These are phyloP conservation scores for Colletotrichum sp. DNA, from an alignment of 2,329 filamentous ascomycete genomes.

Conservation along the genomic window DNA sequence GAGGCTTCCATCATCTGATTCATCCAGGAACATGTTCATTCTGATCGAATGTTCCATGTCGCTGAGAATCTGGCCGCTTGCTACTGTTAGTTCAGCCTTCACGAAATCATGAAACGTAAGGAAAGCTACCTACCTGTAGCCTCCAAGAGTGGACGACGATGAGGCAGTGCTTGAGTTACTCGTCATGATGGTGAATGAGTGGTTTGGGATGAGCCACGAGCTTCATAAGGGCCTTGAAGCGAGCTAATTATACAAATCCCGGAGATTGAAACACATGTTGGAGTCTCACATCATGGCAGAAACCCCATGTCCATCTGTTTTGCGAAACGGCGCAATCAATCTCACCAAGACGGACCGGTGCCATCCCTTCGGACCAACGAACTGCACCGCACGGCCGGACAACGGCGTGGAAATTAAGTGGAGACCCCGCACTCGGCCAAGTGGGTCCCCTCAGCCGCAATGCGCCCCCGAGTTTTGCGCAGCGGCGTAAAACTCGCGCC, in stretches of 20 bases:
- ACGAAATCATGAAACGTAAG: not conserved
- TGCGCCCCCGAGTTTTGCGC: conserved; percentile 11
- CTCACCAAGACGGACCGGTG: not conserved
- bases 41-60: not conserved
- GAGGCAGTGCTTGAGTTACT: not conserved
- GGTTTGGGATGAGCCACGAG: not conserved
- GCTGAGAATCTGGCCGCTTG: not conserved
- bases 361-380: not conserved
- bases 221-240: not conserved
- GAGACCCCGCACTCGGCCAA: not conserved
- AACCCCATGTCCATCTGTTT: not conserved
- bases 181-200: not conserved
- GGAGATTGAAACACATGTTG: rapidly evolving
- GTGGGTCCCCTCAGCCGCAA: not conserved
- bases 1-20: not conserved
- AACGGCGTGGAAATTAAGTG: not conserved
- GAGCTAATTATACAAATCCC: not conserved
- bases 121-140: not conserved
- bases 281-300: rapidly evolving
- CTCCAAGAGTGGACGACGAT: not conserved
- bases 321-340: not conserved
- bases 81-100: not conserved
- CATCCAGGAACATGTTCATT: not conserved
- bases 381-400: not conserved
- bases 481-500: conserved; percentile 7